Conservation (phyloP, 768 basidiomycete genomes). For the Coprinopsis sp. region DNA sequence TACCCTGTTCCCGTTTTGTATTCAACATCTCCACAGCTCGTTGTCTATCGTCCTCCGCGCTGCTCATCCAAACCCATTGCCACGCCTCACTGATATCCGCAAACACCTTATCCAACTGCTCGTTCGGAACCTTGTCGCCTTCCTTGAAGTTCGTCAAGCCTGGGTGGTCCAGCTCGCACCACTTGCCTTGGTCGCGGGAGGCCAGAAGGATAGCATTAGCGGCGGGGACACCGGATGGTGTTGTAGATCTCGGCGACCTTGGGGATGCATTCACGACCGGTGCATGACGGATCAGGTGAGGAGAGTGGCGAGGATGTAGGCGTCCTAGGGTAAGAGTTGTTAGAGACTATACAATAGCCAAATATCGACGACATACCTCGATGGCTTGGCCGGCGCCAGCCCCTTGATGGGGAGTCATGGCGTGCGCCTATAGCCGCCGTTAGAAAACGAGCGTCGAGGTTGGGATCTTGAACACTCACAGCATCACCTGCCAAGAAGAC, state of each 20-base stretch:
- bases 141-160: slow-evolving; percentile 24
- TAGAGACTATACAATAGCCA: background rate
- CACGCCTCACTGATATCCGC: slow-evolving; percentile 17
- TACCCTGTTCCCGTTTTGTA: background rate
- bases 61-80: slow-evolving; percentile 25
- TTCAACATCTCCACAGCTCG: slow-evolving; percentile 19
- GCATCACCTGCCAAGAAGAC: slow-evolving; percentile 49
- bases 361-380: slow-evolving; percentile 18
- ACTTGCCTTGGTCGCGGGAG: slow-evolving; percentile 11
- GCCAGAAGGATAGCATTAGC: slow-evolving; percentile 19
- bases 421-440: slow-evolving; percentile 21
- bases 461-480: slow-evolving; percentile 18
- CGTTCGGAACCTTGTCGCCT: slow-evolving; percentile 20
- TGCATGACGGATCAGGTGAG: slow-evolving; percentile 14
- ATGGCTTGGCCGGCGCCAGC: slow-evolving; percentile 28
- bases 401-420: slow-evolving; percentile 29
- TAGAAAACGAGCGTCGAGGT: background rate
- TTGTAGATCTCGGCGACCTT: slow-evolving; percentile 26
- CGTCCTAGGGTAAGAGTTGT: slow-evolving; percentile 23
- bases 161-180: slow-evolving; percentile 14
- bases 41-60: slow-evolving; percentile 20
- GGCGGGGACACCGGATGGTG: slow-evolving; percentile 19
- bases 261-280: slow-evolving; percentile 15
- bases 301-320: slow-evolving; percentile 31
- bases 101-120: slow-evolving; percentile 16